These are phyloP conservation scores for Monosporascus sp. DNA, from an alignment of 2,329 filamentous ascomycete genomes.

Conservation along the genomic window DNA sequence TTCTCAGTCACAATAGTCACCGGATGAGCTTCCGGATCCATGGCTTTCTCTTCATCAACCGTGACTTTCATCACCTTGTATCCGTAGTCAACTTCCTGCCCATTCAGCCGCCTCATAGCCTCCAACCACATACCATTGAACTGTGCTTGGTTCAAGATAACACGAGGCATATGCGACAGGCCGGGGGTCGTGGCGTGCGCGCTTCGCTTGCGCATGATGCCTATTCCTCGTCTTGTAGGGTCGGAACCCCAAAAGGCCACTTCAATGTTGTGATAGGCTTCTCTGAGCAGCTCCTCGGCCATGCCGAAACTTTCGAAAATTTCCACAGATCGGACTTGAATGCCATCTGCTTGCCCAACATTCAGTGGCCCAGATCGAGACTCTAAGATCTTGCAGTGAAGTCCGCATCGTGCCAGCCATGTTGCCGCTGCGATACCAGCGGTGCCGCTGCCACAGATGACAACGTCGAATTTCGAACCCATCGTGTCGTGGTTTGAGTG, in stretches of 20 bases:
- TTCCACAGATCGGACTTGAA: conserved; percentile 57
- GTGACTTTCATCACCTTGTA: conserved; percentile 44
- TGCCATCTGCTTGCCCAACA: conserved; percentile 59
- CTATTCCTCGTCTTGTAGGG: too few species aligned
- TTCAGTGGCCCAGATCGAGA: conserved; percentile 47
- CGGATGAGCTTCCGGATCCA: conserved; percentile 34
- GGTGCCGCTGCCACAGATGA: conserved; percentile 58
- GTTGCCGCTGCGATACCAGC: conserved; percentile 57
- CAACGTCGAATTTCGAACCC: conserved; percentile 46
- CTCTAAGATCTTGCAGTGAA: conserved; percentile 55
- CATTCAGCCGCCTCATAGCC: conserved; percentile 22
- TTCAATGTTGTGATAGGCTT: conserved; percentile 55
- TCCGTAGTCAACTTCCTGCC: conserved; percentile 51
- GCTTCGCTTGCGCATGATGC: conserved; percentile 41
- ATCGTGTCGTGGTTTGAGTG: too few species aligned
- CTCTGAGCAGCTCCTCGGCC: conserved; percentile 47
- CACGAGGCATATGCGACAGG: conserved; percentile 49
- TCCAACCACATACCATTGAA: conserved; percentile 51
- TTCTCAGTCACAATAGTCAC: conserved; percentile 39
- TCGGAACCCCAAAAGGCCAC: conserved; percentile 50
- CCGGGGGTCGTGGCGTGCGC: conserved; percentile 50
- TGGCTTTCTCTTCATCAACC: conserved; percentile 39
- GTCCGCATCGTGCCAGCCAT: conserved; percentile 55
- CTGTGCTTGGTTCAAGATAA: conserved; percentile 53
- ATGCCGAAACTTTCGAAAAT: conserved; percentile 57